Percentiles rank a stretch among this genome's conserved stretches.
phyloP scores from a whole-genome alignment of 2,329 filamentous ascomycete genomes.

The Ceratocystis diversiconidia region DNA sequence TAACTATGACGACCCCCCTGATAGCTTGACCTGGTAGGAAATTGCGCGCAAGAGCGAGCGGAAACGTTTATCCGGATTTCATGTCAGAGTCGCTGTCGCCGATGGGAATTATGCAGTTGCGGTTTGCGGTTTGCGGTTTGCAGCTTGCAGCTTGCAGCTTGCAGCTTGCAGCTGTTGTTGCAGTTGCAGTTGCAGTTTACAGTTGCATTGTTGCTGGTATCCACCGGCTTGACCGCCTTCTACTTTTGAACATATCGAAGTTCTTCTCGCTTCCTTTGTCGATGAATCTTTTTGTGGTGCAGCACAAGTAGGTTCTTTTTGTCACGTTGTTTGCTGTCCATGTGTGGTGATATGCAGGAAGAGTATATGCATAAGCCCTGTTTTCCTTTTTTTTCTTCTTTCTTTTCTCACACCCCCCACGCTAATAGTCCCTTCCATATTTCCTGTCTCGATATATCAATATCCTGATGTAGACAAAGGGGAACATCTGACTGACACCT shows the following conservation, averaged over 20 bases:
- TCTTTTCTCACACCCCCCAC: not conserved
- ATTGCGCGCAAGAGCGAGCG: not conserved
- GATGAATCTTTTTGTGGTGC: not conserved
- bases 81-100: not conserved
- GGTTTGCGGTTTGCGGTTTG: not conserved
- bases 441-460: not conserved
- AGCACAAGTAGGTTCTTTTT: not conserved
- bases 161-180: not conserved
- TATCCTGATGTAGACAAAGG: not conserved
- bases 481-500: not conserved
- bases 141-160: not conserved
- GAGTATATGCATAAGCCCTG: not conserved
- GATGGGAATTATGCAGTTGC: slow-evolving; percentile 1
- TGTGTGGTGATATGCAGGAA: not conserved
- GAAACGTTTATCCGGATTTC: not conserved
- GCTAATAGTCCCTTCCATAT: not conserved
- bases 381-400: not conserved
- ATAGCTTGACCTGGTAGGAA: not conserved
- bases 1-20: not conserved
- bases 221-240: slow-evolving; percentile 4
- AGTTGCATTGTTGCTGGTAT: not conserved
- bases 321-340: not conserved
- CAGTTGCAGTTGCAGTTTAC: not conserved
- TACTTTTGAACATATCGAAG: not conserved
- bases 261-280: not conserved